Percentiles rank a stretch among this genome's conserved stretches.
Evolutionary conservation across 306 rosid genomes (phyloP).

Genomic region (Begonia peltatifolia): DNA sequence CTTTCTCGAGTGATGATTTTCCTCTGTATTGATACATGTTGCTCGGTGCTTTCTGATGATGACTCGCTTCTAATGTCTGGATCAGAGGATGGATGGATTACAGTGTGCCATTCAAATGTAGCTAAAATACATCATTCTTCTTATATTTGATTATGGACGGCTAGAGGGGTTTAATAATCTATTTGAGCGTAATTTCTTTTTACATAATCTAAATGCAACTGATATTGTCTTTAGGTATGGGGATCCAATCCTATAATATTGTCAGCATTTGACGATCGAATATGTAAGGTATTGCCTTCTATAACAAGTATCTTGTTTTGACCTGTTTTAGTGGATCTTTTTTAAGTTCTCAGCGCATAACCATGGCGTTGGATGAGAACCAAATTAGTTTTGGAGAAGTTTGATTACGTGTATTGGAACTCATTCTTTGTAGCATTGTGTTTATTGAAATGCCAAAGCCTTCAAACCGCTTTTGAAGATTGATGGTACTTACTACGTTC

Average conservation of each 20-base stretch:
- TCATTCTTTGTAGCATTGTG: too few species aligned
- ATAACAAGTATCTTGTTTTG: too few species aligned
- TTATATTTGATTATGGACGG: conserved; percentile 39
- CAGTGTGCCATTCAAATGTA: conserved; percentile 67
- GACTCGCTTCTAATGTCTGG: conserved; percentile 61
- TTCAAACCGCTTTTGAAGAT: too few species aligned
- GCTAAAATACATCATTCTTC: conserved; percentile 3
- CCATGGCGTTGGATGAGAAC: too few species aligned
- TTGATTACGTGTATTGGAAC: too few species aligned
- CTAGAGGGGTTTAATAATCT: conserved; percentile 22
- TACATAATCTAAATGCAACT: conserved; percentile 39
- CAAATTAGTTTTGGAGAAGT: too few species aligned
- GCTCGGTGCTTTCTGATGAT: conserved; percentile 60
- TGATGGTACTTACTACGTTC: too few species aligned
- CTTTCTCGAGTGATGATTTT: too few species aligned
- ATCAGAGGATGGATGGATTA: conserved; percentile 51
- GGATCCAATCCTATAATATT: conserved; percentile 62
- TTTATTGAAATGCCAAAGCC: too few species aligned
- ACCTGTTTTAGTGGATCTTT: too few species aligned
- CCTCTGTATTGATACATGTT: conserved; percentile 3
- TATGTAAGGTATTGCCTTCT: conserved; percentile 47
- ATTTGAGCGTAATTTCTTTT: conserved; percentile 35
- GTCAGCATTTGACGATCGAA: conserved; percentile 65
- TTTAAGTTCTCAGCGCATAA: too few species aligned
- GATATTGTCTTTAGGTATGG: conserved; percentile 56